These are phyloP conservation scores for Plicaturopsis crispa DNA, from an alignment of 768 basidiomycete genomes.

Conservation along the genomic window DNA sequence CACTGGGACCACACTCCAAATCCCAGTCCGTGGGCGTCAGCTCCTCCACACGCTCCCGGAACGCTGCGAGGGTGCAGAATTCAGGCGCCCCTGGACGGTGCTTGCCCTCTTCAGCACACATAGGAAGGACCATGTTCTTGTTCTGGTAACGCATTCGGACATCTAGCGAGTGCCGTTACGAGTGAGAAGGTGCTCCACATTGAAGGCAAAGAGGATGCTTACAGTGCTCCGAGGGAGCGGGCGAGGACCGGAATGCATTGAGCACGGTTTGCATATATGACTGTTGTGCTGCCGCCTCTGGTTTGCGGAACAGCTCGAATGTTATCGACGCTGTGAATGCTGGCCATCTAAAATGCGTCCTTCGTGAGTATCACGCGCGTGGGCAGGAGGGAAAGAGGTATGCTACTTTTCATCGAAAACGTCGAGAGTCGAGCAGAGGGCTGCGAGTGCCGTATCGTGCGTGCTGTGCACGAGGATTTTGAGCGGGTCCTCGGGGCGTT, in stretches of 20 bases:
- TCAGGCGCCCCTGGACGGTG: constrained; percentile 67
- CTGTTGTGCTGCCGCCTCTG: constrained; percentile 7
- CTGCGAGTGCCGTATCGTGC: constrained; percentile 69
- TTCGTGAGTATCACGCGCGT: constrained; percentile 1
- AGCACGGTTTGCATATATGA: constrained; percentile 32
- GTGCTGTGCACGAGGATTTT: constrained; percentile 65
- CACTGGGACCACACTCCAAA: constrained; percentile 45
- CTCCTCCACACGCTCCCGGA: constrained; percentile 52
- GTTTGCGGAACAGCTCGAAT: constrained; percentile 62
- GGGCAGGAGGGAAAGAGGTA: not conserved
- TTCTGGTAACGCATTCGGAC: constrained; percentile 78
- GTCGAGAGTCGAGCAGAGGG: constrained; percentile 54
- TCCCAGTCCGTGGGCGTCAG: constrained; percentile 64
- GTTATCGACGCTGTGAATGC: constrained; percentile 68
- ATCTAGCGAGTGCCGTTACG: constrained; percentile 23
- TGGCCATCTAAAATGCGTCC: constrained; percentile 46
- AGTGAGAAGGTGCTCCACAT: not conserved
- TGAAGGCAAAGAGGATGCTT: not conserved
- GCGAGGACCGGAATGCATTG: constrained; percentile 24
- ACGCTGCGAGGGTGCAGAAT: constrained; percentile 63
- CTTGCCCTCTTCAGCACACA: constrained; percentile 58
- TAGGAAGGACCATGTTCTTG: constrained; percentile 49
- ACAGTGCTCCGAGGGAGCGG: constrained; percentile 24
- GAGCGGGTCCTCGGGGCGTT: constrained; percentile 37
- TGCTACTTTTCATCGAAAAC: constrained; percentile 64